Evolutionary conservation across 768 basidiomycete species (phyloP), one percentile per base, ranked within the genome.

Genomic region (Mycena galericulata): DNA sequence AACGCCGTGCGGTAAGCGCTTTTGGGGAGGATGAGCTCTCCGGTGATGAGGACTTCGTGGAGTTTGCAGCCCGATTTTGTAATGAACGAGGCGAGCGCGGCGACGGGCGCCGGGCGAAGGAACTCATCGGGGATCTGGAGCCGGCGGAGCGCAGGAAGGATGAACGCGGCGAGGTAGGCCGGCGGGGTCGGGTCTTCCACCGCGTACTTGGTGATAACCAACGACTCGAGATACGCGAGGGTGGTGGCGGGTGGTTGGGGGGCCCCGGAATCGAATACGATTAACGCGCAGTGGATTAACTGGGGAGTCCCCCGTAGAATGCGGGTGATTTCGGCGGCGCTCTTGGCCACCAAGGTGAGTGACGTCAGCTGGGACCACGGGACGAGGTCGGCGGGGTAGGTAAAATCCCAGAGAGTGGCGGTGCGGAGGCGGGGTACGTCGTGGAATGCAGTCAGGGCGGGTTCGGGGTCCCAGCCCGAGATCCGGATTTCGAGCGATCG

Each of bases 291-390:
- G 9, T 53, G 27, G 8, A 11, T 9, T 17, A 51, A 38, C 18
- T 51, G 27, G n/a, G 20, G 1, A 15, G 49, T 40, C 20, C 38
- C 17, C 32, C 1, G 3, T 6, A 61, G 22, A 38, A 61, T 40
- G 0, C 5, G 46, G 0, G 11, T 2, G 30, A 2, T 36, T 58
- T n/a, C 8, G 3, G 17, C 10, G 17, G 47, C 2, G 6, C n/a
- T 3, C 4, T 38, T 20, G 0, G 11, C 24, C 1, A 12, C 15
- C 32, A 62, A 20, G 1, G 47, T 62, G 17, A 62, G 49, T 1
- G 49, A 62, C 9, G 60, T 62, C 27, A 62, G n/a, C 26, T 62
- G 60, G 18, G 26, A 15, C 49, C 34, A 53, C 17, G 60, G 60
- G 4, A 61, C 34, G 5, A 38, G 10, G 24, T 30, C 34, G 18